Evolutionary conservation across 2,329 filamentous ascomycete species (phyloP).

Genomic region (Cladosporium sphaerospermum): DNA sequence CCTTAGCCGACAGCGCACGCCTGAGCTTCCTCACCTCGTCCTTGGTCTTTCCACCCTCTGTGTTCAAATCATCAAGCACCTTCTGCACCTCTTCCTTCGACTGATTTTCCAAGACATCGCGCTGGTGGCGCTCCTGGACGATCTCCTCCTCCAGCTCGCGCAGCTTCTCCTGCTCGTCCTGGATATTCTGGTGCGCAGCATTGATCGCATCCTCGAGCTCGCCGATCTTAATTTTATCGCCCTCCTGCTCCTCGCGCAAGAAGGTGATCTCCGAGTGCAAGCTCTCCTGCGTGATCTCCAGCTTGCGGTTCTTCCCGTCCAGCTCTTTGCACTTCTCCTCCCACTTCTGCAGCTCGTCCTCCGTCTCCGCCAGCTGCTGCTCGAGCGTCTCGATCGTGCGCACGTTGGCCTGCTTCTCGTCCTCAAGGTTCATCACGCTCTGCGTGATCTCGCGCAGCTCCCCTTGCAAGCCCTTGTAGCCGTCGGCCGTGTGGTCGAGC

Average conservation of each 20-base stretch:
- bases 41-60: slow-evolving; percentile 71
- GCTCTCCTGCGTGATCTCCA: slow-evolving; percentile 87
- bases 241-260: slow-evolving; percentile 91
- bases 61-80: slow-evolving; percentile 85
- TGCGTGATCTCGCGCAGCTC: slow-evolving; percentile 93
- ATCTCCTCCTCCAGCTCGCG: slow-evolving; percentile 56
- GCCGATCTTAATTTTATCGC: slow-evolving; percentile 95
- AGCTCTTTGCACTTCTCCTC: slow-evolving; percentile 79
- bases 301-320: slow-evolving; percentile 78
- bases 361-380: slow-evolving; percentile 73
- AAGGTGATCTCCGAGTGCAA: slow-evolving; percentile 91
- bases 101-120: slow-evolving; percentile 76
- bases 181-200: slow-evolving; percentile 69
- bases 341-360: slow-evolving; percentile 77
- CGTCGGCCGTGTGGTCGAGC: slow-evolving; percentile 70
- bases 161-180: slow-evolving; percentile 71
- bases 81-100: slow-evolving; percentile 95
- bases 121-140: slow-evolving; percentile 72
- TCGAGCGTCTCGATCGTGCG: slow-evolving; percentile 77
- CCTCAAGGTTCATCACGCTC: slow-evolving; percentile 77
- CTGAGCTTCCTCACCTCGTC: slow-evolving; percentile 78
- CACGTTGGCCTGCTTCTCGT: slow-evolving; percentile 75
- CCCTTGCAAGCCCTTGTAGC: slow-evolving; percentile 82
- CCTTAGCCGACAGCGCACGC: slow-evolving; percentile 74
- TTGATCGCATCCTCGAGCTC: slow-evolving; percentile 81